Base-by-base conservation (phyloP, 2,329 filamentous ascomycete species). In the Blastomyces gilchristii region DNA sequence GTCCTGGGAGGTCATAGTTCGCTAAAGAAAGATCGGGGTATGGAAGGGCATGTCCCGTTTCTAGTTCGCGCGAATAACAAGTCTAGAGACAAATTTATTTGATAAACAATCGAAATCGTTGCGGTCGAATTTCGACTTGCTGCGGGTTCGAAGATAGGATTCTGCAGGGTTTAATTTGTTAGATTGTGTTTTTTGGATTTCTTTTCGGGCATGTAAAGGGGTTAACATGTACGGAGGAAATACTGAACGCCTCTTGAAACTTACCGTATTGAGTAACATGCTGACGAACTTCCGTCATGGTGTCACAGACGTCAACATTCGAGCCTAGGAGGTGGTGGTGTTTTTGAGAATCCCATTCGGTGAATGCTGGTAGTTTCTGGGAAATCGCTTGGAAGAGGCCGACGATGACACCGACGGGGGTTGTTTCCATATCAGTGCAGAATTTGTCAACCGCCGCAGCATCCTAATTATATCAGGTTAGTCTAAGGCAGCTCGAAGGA, bases 321-420 rank as follows among this genome's bases (percentile, higher is more conserved):
- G 93, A 95, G 79, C 91, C 89, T 65, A 97, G 85, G 60, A 96
- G 80, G 70, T 96, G 89, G 69, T 94, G 90, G 74, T 97, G 93
- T 77, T 94, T 91, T 72, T 85, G 82, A 14, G 90, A 94, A 73
- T 97, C 91, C 93, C 93, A 97, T 74, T 97, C 93, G 68, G 87
- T 88, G 73, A 97, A 91, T 25, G 90, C 84, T 4, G 93, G 93
- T 53, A 97, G 84, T 80, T 97, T 97, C 78, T 96, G 93, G 1
- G 92, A 97, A 74, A 97, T 97, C 76, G 93, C 93, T 70, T 96
- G 91, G 86, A 97, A 97, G 39, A 97, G 84, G 56, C 93, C 93
- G 67, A 96, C 91, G 71, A 97, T 96, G 70, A 97, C 93, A 70
- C 93, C 93, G 52, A 97, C 92, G 0, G 93, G 93, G 8, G 89